These are phyloP conservation scores for Ascochyta clinopodiicola DNA, from an alignment of 2,329 filamentous ascomycete species.

Conservation along the genomic window DNA sequence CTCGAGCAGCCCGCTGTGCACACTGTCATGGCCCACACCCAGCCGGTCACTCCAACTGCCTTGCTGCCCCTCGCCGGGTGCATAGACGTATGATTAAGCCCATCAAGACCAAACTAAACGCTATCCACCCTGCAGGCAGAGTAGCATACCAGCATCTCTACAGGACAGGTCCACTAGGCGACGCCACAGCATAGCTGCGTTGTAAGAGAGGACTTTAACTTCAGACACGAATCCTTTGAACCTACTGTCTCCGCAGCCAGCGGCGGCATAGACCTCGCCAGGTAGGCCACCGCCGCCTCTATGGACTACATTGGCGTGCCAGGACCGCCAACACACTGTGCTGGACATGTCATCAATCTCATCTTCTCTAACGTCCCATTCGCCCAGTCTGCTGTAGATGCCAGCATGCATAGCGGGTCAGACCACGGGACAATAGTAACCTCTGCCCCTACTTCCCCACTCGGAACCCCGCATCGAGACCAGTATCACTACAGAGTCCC, in stretches of 20 bases:
- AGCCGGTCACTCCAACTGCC: neutral
- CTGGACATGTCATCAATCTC: constrained; percentile 3
- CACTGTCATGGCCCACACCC: neutral
- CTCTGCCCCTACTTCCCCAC: neutral
- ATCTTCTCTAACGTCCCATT: constrained; percentile 14
- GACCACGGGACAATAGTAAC: constrained; percentile 11
- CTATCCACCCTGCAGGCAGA: neutral
- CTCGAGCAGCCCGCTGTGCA: too few relatives aligned
- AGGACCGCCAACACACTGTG: too few relatives aligned
- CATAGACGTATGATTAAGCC: neutral
- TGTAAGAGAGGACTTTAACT: too few relatives aligned
- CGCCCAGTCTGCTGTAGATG: constrained; percentile 1
- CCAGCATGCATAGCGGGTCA: constrained; percentile 11
- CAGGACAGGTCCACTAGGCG: too few relatives aligned
- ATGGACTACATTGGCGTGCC: too few relatives aligned
- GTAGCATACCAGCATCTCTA: neutral
- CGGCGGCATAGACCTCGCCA: too few relatives aligned
- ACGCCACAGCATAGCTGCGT: too few relatives aligned
- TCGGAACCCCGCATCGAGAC: neutral
- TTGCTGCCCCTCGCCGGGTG: neutral
- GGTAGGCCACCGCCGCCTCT: too few relatives aligned
- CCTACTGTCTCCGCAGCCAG: too few relatives aligned
- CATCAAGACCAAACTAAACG: neutral
- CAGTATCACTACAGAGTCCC: constrained; percentile 1
- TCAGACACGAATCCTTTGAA: too few relatives aligned